Conservation (phyloP, 2,329 filamentous ascomycete species). For the Fusarium temperatum region DNA sequence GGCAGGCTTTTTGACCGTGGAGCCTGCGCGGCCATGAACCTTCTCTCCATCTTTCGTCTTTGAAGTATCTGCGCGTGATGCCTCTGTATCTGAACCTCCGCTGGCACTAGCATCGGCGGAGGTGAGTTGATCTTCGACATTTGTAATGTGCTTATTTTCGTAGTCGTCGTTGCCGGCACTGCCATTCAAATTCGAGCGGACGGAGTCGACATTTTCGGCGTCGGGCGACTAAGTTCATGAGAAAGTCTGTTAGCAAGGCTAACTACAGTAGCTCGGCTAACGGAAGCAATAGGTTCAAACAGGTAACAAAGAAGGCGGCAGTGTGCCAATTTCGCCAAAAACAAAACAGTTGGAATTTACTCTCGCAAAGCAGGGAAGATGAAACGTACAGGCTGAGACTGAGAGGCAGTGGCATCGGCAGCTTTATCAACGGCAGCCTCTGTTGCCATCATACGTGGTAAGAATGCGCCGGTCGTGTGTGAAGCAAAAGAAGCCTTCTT, state of each 20-base stretch:
- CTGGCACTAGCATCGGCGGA: slow-evolving; percentile 75
- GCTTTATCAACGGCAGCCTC: slow-evolving; percentile 64
- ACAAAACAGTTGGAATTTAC: not conserved
- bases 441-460: slow-evolving; percentile 72
- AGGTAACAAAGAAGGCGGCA: not conserved
- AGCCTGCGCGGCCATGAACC: slow-evolving; percentile 65
- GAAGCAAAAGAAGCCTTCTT: slow-evolving; percentile 43
- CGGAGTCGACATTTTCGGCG: slow-evolving; percentile 58
- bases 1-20: slow-evolving; percentile 75
- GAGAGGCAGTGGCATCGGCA: slow-evolving; percentile 62
- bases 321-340: not conserved
- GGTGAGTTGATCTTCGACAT: slow-evolving; percentile 66
- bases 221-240: slow-evolving; percentile 45
- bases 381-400: slow-evolving; percentile 56
- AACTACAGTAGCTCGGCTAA: not conserved
- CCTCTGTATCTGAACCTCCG: slow-evolving; percentile 81
- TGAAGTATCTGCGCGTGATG: slow-evolving; percentile 66
- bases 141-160: slow-evolving; percentile 66
- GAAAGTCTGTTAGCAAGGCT: slow-evolving; percentile 26
- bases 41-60: slow-evolving; percentile 66
- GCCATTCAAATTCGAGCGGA: slow-evolving; percentile 60
- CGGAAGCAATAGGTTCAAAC: not conserved
- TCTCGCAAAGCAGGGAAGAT: not conserved
- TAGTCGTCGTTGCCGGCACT: slow-evolving; percentile 58
- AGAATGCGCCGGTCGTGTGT: slow-evolving; percentile 47